Base-by-base conservation (phyloP, 2,329 filamentous ascomycete genomes). In the Paraphaeosphaeria minitans region DNA sequence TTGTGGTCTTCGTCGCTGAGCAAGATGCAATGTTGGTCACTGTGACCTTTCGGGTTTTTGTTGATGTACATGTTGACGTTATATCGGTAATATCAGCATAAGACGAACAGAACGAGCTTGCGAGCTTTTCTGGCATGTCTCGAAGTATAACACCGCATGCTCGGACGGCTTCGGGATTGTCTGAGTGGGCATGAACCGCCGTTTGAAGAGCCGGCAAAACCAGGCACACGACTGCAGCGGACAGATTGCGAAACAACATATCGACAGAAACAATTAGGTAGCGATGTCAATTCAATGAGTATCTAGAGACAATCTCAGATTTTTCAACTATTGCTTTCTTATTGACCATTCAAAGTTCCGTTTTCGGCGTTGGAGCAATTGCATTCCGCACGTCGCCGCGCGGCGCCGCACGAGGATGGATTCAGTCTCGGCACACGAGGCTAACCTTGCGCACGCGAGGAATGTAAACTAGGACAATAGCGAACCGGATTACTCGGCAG, bases 301-400 rank as follows among this genome's bases (percentile, higher is more conserved):
- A 35, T 16, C 2, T 1, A 19, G n/a, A 27, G 14, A 35, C 29
- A 54, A n/a, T 47, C 29, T 14, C 13, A 45, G 8, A n/a, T 29
- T 42, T 35, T 31, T n/a, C 52, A 9, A 46, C 9, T 21, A 21
- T 6, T 2, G 13, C 19, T 6, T 24, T 37, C 22, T 27, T 14
- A 14, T 50, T 55, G 14, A 50, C 24, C n/a, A 29, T 35, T 31
- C 43, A 55, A 45, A n/a, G 50, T 54, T 27, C 57, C 53, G 57
- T 53, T 59, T 59, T 59, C 57, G 49, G 21, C 35, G 33, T 16
- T 50, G 45, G 24, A 21, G 43, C 50, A 37, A 35, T 53, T 37
- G 24, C 53, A 53, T 56, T 56, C 57, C 57, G 16, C 3, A 49
- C 21, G 12, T 22, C n/a, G 10, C 37, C 33, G 14, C 42, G n/a